These are phyloP conservation scores for Wickerhamiella domercqiae DNA, from an alignment of 805 yeast species.

Conservation along the genomic window DNA sequence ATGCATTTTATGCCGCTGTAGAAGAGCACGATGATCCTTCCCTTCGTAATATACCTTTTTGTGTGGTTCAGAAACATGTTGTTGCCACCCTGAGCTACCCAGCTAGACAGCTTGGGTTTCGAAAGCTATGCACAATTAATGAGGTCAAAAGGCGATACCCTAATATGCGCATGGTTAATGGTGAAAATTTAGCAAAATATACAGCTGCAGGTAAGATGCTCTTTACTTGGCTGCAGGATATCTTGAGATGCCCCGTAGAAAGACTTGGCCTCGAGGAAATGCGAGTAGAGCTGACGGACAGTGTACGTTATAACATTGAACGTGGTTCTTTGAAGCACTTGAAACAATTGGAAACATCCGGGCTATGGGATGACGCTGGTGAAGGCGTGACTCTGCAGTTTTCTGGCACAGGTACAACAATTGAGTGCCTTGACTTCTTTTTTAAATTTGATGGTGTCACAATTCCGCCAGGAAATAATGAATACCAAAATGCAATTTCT, in stretches of 20 bases:
- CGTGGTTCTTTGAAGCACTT: not conserved
- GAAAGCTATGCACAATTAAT: slow-evolving; percentile 15
- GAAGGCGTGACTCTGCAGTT: slow-evolving; percentile 6
- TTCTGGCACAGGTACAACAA: not conserved
- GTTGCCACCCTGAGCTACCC: slow-evolving; percentile 22
- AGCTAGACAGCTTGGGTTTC: slow-evolving; percentile 21
- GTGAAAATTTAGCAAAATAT: slow-evolving; percentile 21
- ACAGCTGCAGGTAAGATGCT: slow-evolving; percentile 20
- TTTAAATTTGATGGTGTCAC: slow-evolving; percentile 18
- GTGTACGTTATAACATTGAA: slow-evolving; percentile 5
- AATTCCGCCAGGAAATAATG: slow-evolving; percentile 11
- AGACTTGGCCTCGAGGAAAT: slow-evolving; percentile 24
- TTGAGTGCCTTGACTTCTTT: slow-evolving; percentile 18
- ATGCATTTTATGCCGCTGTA: slow-evolving; percentile 25
- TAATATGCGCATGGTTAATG: slow-evolving; percentile 18
- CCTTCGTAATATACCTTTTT: slow-evolving; percentile 19
- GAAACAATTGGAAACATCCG: not conserved
- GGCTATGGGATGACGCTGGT: slow-evolving; percentile 12
- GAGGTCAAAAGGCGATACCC: slow-evolving; percentile 15
- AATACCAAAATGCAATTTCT: slow-evolving; percentile 1
- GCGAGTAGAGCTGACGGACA: slow-evolving; percentile 18
- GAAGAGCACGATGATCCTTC: slow-evolving; percentile 20
- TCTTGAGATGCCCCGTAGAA: slow-evolving; percentile 17
- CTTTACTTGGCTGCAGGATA: slow-evolving; percentile 13
- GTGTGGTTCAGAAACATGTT: slow-evolving; percentile 21